Percentiles rank a stretch among this genome's conserved stretches.
Evolutionary conservation across 2,329 filamentous ascomycete genomes (phyloP).

Genomic region (Bertia moriformis): DNA sequence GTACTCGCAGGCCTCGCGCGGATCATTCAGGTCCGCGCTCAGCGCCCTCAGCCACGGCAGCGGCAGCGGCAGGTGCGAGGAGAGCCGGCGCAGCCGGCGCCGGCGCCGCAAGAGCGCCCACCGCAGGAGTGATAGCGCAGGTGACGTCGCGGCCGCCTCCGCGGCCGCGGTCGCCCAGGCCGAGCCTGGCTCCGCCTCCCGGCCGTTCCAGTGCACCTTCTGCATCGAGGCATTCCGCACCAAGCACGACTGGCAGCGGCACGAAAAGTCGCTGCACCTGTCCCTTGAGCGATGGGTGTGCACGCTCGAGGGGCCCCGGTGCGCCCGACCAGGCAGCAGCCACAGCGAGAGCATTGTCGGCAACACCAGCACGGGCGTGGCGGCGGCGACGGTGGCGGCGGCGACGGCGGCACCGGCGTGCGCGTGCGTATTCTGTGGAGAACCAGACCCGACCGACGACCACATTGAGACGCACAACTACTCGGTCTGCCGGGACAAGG

Average conservation of each 20-base stretch:
- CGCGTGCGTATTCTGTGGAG: neutral
- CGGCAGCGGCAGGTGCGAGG: constrained; percentile 19
- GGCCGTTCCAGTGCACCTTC: constrained; percentile 54
- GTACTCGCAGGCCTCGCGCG: no score
- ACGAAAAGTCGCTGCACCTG: constrained; percentile 53
- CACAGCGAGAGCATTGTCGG: no score
- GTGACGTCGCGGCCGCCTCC: constrained; percentile 27
- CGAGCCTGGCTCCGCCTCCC: constrained; percentile 24
- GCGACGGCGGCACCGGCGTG: no score
- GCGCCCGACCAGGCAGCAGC: no score
- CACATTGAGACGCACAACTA: neutral
- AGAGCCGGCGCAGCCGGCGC: constrained; percentile 31
- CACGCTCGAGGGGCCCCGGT: constrained; percentile 41
- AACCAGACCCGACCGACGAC: neutral
- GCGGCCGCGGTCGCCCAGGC: constrained; percentile 30
- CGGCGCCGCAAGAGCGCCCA: constrained; percentile 10
- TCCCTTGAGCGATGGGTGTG: constrained; percentile 56
- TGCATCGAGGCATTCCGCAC: constrained; percentile 55
- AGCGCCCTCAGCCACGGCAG: constrained; percentile 42
- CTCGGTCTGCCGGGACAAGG: neutral
- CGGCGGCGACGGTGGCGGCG: no score
- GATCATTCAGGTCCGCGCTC: no score
- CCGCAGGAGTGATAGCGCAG: constrained; percentile 28
- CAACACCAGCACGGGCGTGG: no score
- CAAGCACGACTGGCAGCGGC: constrained; percentile 57